Evolutionary conservation across 257 asterid genomes (phyloP).

Genomic region (Scutellaria galericulata): DNA sequence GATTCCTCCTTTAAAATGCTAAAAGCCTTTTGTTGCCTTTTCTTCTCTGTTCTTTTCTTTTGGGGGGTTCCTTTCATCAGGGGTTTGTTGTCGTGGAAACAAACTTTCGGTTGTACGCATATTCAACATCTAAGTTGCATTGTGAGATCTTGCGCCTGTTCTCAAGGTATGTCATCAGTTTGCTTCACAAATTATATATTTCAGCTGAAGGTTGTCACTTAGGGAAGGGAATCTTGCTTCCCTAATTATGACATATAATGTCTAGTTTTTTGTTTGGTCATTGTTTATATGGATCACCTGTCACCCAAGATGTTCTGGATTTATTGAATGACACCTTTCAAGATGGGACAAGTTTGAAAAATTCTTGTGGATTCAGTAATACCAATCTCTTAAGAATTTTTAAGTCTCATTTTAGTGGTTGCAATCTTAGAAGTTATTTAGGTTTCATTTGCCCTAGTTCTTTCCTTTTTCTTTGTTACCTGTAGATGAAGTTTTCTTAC

Average conservation of each 20-base stretch:
- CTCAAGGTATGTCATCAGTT: conserved; percentile 60
- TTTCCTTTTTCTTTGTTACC: background rate
- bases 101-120: conserved; percentile 91
- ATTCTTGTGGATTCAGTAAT: background rate
- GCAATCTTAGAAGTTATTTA: background rate
- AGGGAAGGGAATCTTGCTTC: conserved; percentile 14
- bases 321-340: background rate
- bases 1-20: conserved; percentile 25
- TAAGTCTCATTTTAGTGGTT: background rate
- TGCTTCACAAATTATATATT: conserved; percentile 26
- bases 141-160: conserved; percentile 93
- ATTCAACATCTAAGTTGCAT: conserved; percentile 89
- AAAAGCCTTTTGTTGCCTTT: background rate
- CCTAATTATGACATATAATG: background rate
- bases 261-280: conserved; percentile 10
- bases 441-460: conserved; percentile 7
- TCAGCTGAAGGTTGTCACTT: conserved; percentile 10
- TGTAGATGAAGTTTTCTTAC: background rate
- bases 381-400: background rate
- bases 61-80: conserved; percentile 45
- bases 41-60: background rate
- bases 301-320: background rate
- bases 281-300: background rate
- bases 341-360: background rate
- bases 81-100: conserved; percentile 97